Base-by-base conservation (phyloP, 306 rosid species). In the Amphicarpaea edgeworthii region DNA sequence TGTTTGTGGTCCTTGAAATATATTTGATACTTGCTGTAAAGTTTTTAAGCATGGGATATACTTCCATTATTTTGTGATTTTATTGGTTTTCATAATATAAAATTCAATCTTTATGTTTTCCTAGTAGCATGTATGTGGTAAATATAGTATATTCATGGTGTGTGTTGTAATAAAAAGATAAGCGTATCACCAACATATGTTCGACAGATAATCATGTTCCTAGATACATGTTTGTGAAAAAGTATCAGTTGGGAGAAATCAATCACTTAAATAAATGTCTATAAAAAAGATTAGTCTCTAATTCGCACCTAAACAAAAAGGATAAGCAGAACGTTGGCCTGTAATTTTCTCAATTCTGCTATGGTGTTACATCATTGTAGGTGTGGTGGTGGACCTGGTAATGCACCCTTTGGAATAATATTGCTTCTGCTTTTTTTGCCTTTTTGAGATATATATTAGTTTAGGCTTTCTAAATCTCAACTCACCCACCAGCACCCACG, bases 281-380 rank as follows among this genome's bases (percentile, higher is more conserved):
- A 6, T 34, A 34, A 1, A 9, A 34, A 7, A 6, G 40, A 34
- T 34, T 6, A 34, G 8, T 34, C 40, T 34, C 40, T 34, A 7
- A 7, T 34, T 34, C 9, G 0, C 40, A 34, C 40, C 8, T 4
- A 43, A 30, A 51, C 12, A 7, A 4, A 8, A 8, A 40, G 45
- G 45, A 40, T 40, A 40, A 40, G 12, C 2, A 40, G 37, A 74
- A 37, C 0, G 77, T 61, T 73, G 73, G 41, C 20, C 16, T 79
- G 58, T 61, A 7, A 47, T 50, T 68, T 40, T 30, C 60, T 4
- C 23, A 47, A 21, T 46, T 77, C 14, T 64, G 69, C 41, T 55
- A 45, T 73, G 57, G 83, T 50, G 47, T 66, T 79, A 61, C 68
- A 78, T 78, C 83, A 61, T 49, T 50, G 75, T 59, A 6, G 62